Evolutionary conservation across 768 basidiomycete genomes (phyloP).

Genomic region (Inosperma sp.): DNA sequence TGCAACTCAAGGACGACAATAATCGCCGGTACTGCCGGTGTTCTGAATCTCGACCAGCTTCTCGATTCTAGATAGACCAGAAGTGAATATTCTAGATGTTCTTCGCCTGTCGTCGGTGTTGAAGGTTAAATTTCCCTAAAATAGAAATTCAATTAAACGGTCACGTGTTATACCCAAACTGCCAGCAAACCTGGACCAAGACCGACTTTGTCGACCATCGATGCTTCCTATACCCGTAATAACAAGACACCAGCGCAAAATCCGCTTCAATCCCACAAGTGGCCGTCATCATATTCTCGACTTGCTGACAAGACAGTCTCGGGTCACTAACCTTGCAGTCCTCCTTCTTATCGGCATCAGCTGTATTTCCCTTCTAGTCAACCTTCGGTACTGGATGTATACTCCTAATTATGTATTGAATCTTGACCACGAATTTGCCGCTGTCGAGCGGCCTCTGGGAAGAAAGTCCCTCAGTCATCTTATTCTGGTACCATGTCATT

Average conservation of each 20-base stretch:
- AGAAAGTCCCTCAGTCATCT: constrained; percentile 55
- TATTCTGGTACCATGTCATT: constrained; percentile 88
- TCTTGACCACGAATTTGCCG: constrained; percentile 43
- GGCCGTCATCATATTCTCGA: constrained; percentile 32
- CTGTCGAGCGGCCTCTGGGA: constrained; percentile 42
- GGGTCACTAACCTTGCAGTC: constrained; percentile 73
- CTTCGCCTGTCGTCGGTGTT: no score
- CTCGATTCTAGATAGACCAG: no score
- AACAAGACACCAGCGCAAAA: constrained; percentile 29
- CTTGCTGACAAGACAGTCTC: constrained; percentile 55
- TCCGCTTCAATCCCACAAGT: constrained; percentile 24
- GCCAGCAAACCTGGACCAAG: no score
- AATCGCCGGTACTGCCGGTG: no score
- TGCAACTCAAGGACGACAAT: no score
- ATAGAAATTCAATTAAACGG: no score
- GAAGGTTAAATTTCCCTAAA: no score
- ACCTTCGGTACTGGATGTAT: constrained; percentile 40
- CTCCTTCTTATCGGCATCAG: constrained; percentile 43
- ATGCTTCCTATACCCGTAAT: constrained; percentile 49
- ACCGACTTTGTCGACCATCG: no score
- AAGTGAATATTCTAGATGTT: no score
- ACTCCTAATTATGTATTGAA: constrained; percentile 11
- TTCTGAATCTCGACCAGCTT: no score
- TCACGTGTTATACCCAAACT: no score
- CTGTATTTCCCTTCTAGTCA: constrained; percentile 53